Percentiles rank a stretch among this genome's conserved stretches.
Conservation (phyloP, 805 yeast genomes). For the Monosporozyma servazzii region DNA sequence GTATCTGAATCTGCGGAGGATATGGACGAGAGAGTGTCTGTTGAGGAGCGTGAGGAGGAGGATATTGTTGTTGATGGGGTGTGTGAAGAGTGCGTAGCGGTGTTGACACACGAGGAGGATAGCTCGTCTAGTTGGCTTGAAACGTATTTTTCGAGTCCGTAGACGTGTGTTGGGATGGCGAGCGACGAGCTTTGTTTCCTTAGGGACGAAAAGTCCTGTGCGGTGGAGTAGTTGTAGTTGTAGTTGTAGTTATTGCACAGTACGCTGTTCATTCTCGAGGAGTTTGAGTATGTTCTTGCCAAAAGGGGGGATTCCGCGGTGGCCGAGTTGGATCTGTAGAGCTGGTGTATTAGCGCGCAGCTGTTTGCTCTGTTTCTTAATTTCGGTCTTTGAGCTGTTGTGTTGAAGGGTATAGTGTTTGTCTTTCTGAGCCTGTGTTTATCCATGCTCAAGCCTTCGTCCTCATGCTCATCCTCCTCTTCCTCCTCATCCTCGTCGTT, state of each 20-base stretch:
- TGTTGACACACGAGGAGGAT: constrained; percentile 3
- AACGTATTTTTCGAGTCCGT: constrained; percentile 25
- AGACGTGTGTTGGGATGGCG: constrained; percentile 24
- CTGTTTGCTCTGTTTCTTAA: constrained; percentile 10
- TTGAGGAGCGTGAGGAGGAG: too few relatives aligned
- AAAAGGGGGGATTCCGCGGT: background rate
- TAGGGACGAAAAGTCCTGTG: background rate
- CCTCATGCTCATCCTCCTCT: background rate
- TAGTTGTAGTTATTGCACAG: background rate
- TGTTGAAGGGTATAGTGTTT: background rate
- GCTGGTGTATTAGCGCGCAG: constrained; percentile 8
- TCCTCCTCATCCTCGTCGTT: background rate
- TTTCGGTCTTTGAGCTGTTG: background rate
- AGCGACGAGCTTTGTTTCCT: constrained; percentile 7
- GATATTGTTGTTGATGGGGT: too few relatives aligned
- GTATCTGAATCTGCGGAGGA: too few relatives aligned
- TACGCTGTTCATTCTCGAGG: background rate
- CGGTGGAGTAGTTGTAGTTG: background rate
- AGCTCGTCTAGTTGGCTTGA: constrained; percentile 18
- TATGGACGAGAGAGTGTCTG: too few relatives aligned
- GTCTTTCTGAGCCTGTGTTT: background rate
- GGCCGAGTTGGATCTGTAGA: constrained; percentile 2
- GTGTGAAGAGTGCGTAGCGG: too few relatives aligned
- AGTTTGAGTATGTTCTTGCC: background rate
- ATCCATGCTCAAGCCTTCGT: background rate